Conservation (phyloP, 2,329 filamentous ascomycete genomes). For the Aspergillus tanneri region DNA sequence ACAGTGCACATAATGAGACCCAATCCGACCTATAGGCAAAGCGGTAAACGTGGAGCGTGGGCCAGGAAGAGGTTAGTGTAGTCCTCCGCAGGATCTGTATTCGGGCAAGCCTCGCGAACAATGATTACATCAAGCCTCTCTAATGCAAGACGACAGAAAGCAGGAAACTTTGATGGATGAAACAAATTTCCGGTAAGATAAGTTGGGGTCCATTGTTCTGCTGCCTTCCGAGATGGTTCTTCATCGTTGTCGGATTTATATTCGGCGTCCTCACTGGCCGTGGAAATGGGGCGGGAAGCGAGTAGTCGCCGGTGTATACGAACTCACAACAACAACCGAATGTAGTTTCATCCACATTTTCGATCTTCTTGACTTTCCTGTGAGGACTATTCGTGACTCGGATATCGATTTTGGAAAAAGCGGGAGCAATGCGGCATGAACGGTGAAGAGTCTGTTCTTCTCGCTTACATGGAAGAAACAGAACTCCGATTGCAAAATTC, state of each 20-base stretch:
- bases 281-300: too few species aligned
- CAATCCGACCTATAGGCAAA: constrained; percentile 9
- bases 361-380: too few species aligned
- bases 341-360: constrained; percentile 12
- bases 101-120: background rate
- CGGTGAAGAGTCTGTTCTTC: too few species aligned
- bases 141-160: constrained; percentile 8
- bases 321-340: constrained; percentile 19
- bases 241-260: constrained; percentile 7
- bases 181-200: constrained; percentile 11
- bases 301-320: constrained; percentile 18
- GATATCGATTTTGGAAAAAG: too few species aligned
- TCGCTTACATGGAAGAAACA: too few species aligned
- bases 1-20: constrained; percentile 6
- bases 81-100: constrained; percentile 2
- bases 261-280: too few species aligned
- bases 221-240: background rate
- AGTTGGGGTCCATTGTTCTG: constrained; percentile 9
- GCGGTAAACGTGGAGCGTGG: constrained; percentile 11
- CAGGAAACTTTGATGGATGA: constrained; percentile 7
- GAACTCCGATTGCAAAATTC: too few species aligned
- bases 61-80: constrained; percentile 11
- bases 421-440: too few species aligned
- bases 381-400: too few species aligned
- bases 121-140: constrained; percentile 3